Conservation (phyloP, 768 basidiomycete genomes). For the Mycena capillaripes region DNA sequence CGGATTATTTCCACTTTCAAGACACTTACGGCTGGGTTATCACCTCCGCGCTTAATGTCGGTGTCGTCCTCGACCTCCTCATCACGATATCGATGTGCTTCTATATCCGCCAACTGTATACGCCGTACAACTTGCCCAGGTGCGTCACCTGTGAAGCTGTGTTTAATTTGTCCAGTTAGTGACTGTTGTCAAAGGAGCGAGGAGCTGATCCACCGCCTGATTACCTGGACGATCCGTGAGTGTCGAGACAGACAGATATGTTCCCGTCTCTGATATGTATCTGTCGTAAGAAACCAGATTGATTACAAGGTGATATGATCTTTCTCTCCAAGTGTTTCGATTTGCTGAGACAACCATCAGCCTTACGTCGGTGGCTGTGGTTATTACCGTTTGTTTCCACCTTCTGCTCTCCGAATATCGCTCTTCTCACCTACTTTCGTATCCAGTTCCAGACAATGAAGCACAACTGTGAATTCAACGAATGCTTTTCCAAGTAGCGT, state of each 20-base stretch:
- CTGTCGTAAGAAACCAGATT: constrained; percentile 41
- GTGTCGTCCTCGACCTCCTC: constrained; percentile 47
- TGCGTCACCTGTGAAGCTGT: constrained; percentile 27
- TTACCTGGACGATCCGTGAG: constrained; percentile 48
- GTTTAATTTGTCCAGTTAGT: not conserved
- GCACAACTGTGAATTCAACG: constrained; percentile 33
- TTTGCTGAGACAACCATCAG: constrained; percentile 14
- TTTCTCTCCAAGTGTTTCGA: constrained; percentile 9
- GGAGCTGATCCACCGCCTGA: constrained; percentile 44
- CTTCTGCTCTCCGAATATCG: not conserved
- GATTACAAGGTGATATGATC: constrained; percentile 37
- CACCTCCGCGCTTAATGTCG: constrained; percentile 44
- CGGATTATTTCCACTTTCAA: constrained; percentile 37
- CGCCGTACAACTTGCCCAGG: constrained; percentile 21
- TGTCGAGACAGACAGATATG: not conserved
- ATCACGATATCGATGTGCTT: constrained; percentile 50
- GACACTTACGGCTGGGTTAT: constrained; percentile 47
- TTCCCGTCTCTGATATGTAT: not conserved
- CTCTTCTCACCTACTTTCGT: not conserved
- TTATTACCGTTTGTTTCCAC: constrained; percentile 22
- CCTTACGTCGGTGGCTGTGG: constrained; percentile 24
- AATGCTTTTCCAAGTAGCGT: not conserved
- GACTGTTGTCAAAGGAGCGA: constrained; percentile 33
- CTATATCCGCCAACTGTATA: constrained; percentile 41
- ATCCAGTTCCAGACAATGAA: constrained; percentile 34